Evolutionary conservation across 108 stramenopile species (phyloP), one percentile per base, ranked within the genome.

Genomic region (Cyclotella atomus): DNA sequence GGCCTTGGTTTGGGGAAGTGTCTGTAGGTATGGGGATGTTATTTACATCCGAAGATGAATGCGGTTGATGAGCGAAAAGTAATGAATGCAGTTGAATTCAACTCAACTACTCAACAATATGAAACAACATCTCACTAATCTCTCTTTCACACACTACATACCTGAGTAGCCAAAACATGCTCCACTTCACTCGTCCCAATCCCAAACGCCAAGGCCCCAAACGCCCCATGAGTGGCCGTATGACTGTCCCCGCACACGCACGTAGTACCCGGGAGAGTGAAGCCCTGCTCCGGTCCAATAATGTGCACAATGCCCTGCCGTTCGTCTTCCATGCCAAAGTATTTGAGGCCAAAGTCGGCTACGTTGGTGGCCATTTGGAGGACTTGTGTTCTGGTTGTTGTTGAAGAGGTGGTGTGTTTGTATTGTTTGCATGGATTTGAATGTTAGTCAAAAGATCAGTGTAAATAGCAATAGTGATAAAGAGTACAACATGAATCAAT

Each of bases 131-230:
- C n/a, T n/a, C n/a, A n/a, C n/a, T n/a, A n/a, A n/a, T n/a, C n/a
- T n/a, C n/a, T n/a, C n/a, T n/a, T n/a, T n/a, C n/a, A n/a, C n/a
- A n/a, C n/a, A n/a, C n/a, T n/a, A n/a, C n/a, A n/a, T 68, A 89
- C 88, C 87, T 92, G 92, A 38, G 97, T 97, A 10, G 97, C 97
- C 50, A 97, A 78, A 24, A 97, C 97, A 71, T 97, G 97, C 76
- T 97, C 97, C 6, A 97, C 97, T 73, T 97, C 97, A 81, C 87
- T 88, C 14, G 97, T 97, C 61, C 97, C 97, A 79, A 97, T 97
- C 55, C 97, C 97, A 83, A 97, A 97, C 15, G 97, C 97, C 55
- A 97, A 63, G 6, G 95, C 92, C 28, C 97, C 97, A 71, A 97
- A 97, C 34, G 97, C 97, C 28, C 97, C 97, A 73, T 97, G 97